These are phyloP conservation scores for Solanum arcanum DNA, from an alignment of 257 asterid species.

Conservation along the genomic window DNA sequence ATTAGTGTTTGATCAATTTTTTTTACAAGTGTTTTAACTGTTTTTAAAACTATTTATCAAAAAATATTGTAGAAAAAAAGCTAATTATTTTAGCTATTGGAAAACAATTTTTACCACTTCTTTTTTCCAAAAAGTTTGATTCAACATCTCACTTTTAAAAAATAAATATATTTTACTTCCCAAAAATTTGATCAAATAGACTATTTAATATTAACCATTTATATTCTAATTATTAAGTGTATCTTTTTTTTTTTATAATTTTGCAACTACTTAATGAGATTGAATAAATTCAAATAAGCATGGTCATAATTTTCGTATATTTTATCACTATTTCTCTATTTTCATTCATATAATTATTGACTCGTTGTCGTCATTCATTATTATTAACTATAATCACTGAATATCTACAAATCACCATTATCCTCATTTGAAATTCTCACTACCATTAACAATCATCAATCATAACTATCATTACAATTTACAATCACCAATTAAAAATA, in stretches of 20 bases:
- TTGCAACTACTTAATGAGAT: not conserved
- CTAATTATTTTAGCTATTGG: too few species aligned
- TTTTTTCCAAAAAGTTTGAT: too few species aligned
- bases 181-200: not conserved
- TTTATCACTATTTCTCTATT: not conserved
- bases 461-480: not conserved
- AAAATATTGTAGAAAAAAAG: too few species aligned
- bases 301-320: not conserved
- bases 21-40: too few species aligned
- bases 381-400: not conserved
- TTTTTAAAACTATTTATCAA: not conserved
- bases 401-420: not conserved
- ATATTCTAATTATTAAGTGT: too few species aligned
- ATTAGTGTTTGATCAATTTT: not conserved
- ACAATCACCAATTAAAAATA: not conserved
- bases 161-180: not conserved
- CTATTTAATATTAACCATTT: too few species aligned
- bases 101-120: too few species aligned
- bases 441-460: not conserved
- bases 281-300: not conserved
- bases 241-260: too few species aligned
- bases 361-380: not conserved
- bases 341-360: too few species aligned
- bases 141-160: too few species aligned
- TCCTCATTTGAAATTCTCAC: not conserved